Base-by-base conservation (phyloP, 1,139 yeast species). In the Dujonia santamariae region DNA sequence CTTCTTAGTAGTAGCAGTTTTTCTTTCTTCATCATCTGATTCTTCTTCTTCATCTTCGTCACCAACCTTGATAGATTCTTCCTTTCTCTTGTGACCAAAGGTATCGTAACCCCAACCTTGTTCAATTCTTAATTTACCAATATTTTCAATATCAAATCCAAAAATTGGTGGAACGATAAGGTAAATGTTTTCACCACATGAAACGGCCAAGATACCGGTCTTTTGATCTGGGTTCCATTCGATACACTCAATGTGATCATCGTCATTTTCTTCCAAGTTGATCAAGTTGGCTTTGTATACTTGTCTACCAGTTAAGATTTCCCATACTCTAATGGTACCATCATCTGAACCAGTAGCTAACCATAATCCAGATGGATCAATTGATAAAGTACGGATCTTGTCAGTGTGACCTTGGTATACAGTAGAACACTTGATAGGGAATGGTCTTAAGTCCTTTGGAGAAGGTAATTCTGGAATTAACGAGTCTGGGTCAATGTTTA, bases 331-430 rank as follows among this genome's bases (percentile, higher is more conserved):
- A n/a, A 92, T 88, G 18, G 90, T 75, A 34, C 97, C 97, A 57
- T 92, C 99, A 56, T 92, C 98, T 18, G 96, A 85, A 37, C 97
- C 98, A 7, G 98, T 92, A 16, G 98, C 98, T 43, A 92, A 68
- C 92, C 96, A 92, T 49, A 85, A 71, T 7, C 98, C 99, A 34
- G 80, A 73, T 35, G 96, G 95, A 56, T 92, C 96, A 34, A 90
- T 75, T 9, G 92, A 78, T 28, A 92, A 58, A 3, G 94, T 71
- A 59, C 98, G 80, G 35, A 94, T 81, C 50, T 82, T 82, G 32
- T 84, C 95, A 28, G 67, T 63, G 55, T 92, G 98, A 21, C 98
- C 98, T 43, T 72, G 72, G 59, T 78, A 92, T 3, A 80, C 61
- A 3, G 96, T 88, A 3, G 97, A 84, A 48, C 94, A 81, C 55